Evolutionary conservation across 2,329 filamentous ascomycete genomes (phyloP).

Genomic region (Apiospora aurea): DNA sequence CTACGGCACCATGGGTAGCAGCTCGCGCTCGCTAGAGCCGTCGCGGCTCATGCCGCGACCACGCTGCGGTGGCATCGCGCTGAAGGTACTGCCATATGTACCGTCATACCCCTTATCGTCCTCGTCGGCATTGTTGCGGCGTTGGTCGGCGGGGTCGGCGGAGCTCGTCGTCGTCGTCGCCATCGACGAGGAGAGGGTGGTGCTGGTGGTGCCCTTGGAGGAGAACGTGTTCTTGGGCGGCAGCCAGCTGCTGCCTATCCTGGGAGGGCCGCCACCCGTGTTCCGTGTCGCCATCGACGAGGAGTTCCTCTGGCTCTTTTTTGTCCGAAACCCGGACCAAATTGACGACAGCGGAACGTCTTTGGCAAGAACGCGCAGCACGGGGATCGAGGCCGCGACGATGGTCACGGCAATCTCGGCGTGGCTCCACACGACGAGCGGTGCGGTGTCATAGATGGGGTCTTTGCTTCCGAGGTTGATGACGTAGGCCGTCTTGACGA

Average conservation of each 20-base stretch:
- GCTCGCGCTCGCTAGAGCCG: neutral
- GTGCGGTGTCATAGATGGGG: constrained; percentile 36
- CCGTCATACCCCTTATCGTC: neutral
- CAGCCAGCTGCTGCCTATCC: neutral
- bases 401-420: constrained; percentile 40
- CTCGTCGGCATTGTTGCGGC: neutral
- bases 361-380: constrained; percentile 41
- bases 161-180: neutral
- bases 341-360: constrained; percentile 28
- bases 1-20: neutral
- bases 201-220: neutral
- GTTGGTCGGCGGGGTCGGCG: neutral
- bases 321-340: neutral
- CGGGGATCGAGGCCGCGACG: constrained; percentile 42
- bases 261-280: neutral
- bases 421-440: constrained; percentile 39
- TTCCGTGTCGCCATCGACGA: neutral
- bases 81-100: neutral
- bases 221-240: neutral
- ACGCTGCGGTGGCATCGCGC: neutral
- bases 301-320: neutral
- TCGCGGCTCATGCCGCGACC: neutral
- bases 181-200: neutral
- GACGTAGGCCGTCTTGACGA: constrained; percentile 35
- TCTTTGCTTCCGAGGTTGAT: constrained; percentile 29